Evolutionary conservation across 2,329 filamentous ascomycete genomes (phyloP), one percentile per base, ranked within the genome.

Genomic region (Amauroascus niger): DNA sequence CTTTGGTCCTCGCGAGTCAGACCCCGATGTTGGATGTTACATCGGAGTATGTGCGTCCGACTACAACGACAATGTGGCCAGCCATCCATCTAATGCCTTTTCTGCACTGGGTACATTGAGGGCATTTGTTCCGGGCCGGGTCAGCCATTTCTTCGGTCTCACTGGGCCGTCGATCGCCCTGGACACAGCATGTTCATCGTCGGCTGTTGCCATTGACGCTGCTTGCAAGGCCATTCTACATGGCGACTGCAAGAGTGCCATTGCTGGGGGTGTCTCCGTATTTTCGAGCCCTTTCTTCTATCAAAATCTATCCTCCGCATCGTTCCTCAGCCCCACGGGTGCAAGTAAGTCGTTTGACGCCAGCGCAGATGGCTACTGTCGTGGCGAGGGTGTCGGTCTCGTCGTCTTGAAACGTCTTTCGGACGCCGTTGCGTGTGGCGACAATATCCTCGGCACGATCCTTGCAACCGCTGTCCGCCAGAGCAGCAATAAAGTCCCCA

Each of bases 371-470:
- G 74, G 74, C 0, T 76, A 75, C 57, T 67, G 62, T 5, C 63
- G 71, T 14, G 74, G 71, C 9, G 74, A 77, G 58, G 74, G 70
- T 8, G 60, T 69, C 13, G 67, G 60, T 3, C 56, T 62, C 26
- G 22, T 76, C 6, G 40, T 73, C 0, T 39, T 76, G 1, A 76
- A 76, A 57, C 64, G 61, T 0, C 58, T 76, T 0, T 60, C 63
- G 4, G 62, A 69, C 49, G 73, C 73, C 1, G 49, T 75, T 8
- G 55, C 59, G 16, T 70, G 72, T 43, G 64, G 66, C 11, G 71
- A 76, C 58, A 60, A 63, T 0, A 71, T 77, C 35, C 65, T 68
- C 1, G 69, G 68, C 3, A 62, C 76, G 5, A 71, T 76, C 24
- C 61, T 64, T 11, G 67, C 67, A 13, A 52, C 57, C 13, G 7